Conservation (phyloP, 2,329 filamentous ascomycete species). For the Neurospora crassa region DNA sequence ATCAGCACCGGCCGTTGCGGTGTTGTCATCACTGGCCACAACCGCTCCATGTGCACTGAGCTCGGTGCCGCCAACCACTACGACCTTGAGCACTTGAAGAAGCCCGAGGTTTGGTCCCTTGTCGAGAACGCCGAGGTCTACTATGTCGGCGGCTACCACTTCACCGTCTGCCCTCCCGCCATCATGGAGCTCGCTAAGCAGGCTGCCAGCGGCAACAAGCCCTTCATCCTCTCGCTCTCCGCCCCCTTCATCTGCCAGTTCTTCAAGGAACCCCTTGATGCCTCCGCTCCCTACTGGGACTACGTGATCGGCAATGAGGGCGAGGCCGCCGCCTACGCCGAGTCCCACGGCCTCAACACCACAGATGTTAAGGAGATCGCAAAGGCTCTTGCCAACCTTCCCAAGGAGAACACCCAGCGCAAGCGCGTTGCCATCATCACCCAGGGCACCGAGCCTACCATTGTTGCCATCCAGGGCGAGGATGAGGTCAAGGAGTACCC, state of each 20-base stretch:
- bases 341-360: constrained; percentile 64
- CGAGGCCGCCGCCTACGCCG: constrained; percentile 80
- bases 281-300: constrained; percentile 83
- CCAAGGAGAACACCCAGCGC: constrained; percentile 83
- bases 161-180: constrained; percentile 89
- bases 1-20: constrained; percentile 87
- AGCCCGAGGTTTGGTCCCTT: constrained; percentile 81
- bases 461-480: constrained; percentile 69
- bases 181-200: constrained; percentile 86
- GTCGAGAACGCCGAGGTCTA: constrained; percentile 81
- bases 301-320: constrained; percentile 96
- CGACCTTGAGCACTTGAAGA: constrained; percentile 86
- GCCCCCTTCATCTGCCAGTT: constrained; percentile 95
- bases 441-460: constrained; percentile 83
- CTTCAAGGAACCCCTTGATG: constrained; percentile 93
- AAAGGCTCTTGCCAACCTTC: constrained; percentile 73
- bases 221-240: constrained; percentile 82
- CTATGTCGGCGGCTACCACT: constrained; percentile 94
- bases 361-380: constrained; percentile 79
- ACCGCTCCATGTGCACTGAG: constrained; percentile 91
- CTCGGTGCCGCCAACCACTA: constrained; percentile 96
- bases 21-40: constrained; percentile 92
- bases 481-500: constrained; percentile 65
- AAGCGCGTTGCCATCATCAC: constrained; percentile 86
- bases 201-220: constrained; percentile 82